phyloP scores from a whole-genome alignment of 2,329 filamentous ascomycete genomes.

The Rhinocladiella mackenziei region DNA sequence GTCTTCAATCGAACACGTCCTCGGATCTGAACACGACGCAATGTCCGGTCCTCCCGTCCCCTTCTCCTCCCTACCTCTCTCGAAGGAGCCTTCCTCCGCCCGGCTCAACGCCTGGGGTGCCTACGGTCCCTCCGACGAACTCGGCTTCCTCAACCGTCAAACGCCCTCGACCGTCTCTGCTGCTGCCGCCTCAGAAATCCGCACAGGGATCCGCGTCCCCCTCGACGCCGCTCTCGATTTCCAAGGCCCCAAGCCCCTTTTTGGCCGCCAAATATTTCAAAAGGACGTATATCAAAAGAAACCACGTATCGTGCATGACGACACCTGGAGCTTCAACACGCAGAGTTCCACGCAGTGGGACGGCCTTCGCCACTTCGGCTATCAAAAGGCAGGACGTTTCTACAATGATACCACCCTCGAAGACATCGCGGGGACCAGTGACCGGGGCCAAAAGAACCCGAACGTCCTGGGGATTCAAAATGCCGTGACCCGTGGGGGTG shows the following conservation, averaged over 20 bases:
- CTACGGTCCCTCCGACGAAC: constrained; percentile 49
- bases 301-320: constrained; percentile 30
- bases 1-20: not conserved
- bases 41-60: constrained; percentile 29
- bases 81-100: constrained; percentile 43
- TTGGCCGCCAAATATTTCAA: constrained; percentile 32
- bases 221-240: constrained; percentile 40
- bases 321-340: constrained; percentile 31
- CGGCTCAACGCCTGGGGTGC: constrained; percentile 53
- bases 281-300: constrained; percentile 34
- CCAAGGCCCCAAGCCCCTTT: constrained; percentile 36
- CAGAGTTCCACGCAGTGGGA: constrained; percentile 31
- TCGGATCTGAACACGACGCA: not conserved
- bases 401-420: constrained; percentile 31
- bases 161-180: constrained; percentile 44
- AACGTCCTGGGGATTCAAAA: constrained; percentile 32
- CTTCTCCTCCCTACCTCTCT: constrained; percentile 45
- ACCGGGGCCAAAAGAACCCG: constrained; percentile 16
- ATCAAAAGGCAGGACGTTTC: constrained; percentile 26
- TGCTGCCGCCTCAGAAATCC: constrained; percentile 45
- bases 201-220: constrained; percentile 32
- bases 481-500: constrained; percentile 37
- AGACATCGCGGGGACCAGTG: constrained; percentile 26
- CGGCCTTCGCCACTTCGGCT: constrained; percentile 30
- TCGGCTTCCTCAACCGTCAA: constrained; percentile 55